A percentile compares a stretch with the other conserved stretches of the same genome.
Conservation (phyloP, 768 basidiomycete species). For the Collybiopsis luxurians region DNA sequence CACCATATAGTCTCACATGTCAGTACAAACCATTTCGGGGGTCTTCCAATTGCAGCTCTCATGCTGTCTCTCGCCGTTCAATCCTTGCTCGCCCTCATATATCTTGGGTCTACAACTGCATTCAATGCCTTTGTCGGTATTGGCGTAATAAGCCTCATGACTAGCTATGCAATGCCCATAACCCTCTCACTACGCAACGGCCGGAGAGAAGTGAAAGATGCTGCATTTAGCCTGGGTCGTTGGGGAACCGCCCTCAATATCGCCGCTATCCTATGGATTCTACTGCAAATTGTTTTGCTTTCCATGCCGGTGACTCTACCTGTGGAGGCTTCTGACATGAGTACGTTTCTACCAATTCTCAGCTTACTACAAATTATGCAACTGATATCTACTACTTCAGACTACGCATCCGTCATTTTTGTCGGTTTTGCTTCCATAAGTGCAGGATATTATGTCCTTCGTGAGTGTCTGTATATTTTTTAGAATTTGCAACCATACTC, state of each 20-base stretch:
- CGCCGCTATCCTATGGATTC: constrained; percentile 33
- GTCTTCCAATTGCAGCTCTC: constrained; percentile 59
- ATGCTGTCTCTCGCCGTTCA: constrained; percentile 57
- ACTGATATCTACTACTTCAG: background rate
- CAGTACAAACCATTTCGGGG: constrained; percentile 30
- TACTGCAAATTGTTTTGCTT: background rate
- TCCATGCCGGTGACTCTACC: background rate
- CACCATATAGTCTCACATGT: constrained; percentile 46
- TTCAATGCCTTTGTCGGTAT: constrained; percentile 71
- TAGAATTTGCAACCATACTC: background rate
- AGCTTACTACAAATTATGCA: background rate
- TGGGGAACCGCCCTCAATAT: constrained; percentile 45
- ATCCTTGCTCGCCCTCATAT: constrained; percentile 58
- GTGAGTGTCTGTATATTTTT: background rate
- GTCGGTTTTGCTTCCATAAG: background rate
- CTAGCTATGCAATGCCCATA: constrained; percentile 64
- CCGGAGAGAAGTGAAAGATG: constrained; percentile 41
- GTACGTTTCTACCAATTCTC: background rate
- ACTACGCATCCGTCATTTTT: background rate
- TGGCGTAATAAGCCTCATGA: constrained; percentile 61
- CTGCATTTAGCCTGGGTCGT: constrained; percentile 48
- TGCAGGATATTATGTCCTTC: background rate
- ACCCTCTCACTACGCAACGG: constrained; percentile 47
- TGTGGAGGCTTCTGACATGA: background rate
- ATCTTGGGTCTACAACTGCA: constrained; percentile 57